Evolutionary conservation across 176 grass and related monocot species (phyloP).

Genomic region (Zea mays): Zm-B73-REFERENCE-NAM-5.0 NC_050097.1:199069001-199069500

Average conservation of each 20-base stretch:
- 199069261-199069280: constrained; percentile 98
- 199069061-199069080: constrained; percentile 84
- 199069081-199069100: constrained; percentile 94
- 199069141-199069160: constrained; percentile 87
- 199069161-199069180: constrained; percentile 92
- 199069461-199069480: too few species aligned
- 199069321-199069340: too few species aligned
- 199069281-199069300: constrained; percentile 99
- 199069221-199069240: constrained; percentile 93
- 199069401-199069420: too few species aligned
- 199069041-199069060: constrained; percentile 92
- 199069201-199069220: constrained; percentile 87
- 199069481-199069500: too few species aligned
- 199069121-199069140: constrained; percentile 94
- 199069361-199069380: too few species aligned
- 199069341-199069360: constrained; percentile 85
- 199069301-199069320: constrained; percentile 91
- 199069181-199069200: constrained; percentile 83
- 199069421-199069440: too few species aligned
- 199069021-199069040: constrained; percentile 97
- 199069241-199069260: constrained; percentile 92
- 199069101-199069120: constrained; percentile 83
- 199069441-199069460: too few species aligned
- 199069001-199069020: constrained; percentile 94
- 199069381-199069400: too few species aligned